Base-by-base conservation (phyloP, 768 basidiomycete species). In the Auricularia sp. region DNA sequence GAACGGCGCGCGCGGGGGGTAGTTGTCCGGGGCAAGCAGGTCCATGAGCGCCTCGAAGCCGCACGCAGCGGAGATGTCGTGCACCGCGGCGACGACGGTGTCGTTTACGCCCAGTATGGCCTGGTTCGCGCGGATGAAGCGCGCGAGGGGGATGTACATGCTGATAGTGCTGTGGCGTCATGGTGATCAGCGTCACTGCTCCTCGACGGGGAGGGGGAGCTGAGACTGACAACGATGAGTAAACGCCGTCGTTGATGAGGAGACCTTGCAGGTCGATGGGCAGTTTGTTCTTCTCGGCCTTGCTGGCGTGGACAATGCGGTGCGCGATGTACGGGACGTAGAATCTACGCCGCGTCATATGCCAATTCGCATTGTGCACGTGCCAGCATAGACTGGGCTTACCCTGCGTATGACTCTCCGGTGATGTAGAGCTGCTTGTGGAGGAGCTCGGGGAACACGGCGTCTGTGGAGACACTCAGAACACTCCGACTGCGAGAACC, bases 181-280 rank as follows among this genome's bases (percentile, higher is more conserved):
- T 29, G 29, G 29, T 29, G 13, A 47, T 45, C 7, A 29, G 29
- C 29, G 29, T 29, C 29, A 29, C 29, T 29, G 29, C 29, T 29
- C 29, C 29, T 29, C 29, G 29, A 29, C 29, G 29, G 29, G 29
- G 29, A 29, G 0, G 29, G 29, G 29, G 29, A 29, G 2, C 29
- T 29, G 29, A 29, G 18, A 54, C 63, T 4, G 58, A 67, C 65
- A 65, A 65, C 63, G 65, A 66, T n/a, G 42, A 61, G 61, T 66
- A 68, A 14, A 65, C 65, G n/a, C 67, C 67, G 54, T 68, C 65
- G 56, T 68, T 68, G 62, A 68, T 68, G 39, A 68, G 63, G 13
- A 66, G 56, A 29, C 65, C 39, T 24, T 68, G 67, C 13, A 68
- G 36, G 18, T 51, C 3, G 7, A 68, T 54, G 24, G 65, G 65